phyloP scores from a whole-genome alignment of 192 early-diverging fungal species.

The Podila verticillata region DNA sequence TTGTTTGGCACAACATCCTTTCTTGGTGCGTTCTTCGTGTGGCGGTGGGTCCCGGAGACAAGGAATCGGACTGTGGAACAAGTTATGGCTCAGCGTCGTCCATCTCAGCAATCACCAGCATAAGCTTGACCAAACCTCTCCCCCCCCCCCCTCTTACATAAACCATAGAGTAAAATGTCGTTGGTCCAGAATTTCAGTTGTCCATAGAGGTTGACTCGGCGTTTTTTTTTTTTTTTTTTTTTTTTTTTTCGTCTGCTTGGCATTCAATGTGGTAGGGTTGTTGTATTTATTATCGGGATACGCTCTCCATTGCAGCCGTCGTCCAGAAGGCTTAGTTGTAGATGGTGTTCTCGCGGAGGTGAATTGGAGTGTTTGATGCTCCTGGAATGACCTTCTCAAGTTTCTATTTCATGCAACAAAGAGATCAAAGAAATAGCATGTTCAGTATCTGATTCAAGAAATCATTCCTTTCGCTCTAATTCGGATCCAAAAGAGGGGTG shows the following conservation, averaged over 20 bases:
- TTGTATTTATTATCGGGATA: no score
- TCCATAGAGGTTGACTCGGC: no score
- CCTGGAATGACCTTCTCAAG: conserved; percentile 78
- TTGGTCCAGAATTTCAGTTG: no score
- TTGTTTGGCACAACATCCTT: conserved; percentile 75
- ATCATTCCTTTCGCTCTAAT: not conserved
- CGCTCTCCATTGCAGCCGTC: no score
- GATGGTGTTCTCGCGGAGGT: conserved; percentile 49
- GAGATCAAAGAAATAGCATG: not conserved
- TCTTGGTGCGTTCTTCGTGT: conserved; percentile 70
- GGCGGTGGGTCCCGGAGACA: conserved; percentile 83
- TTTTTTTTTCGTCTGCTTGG: no score
- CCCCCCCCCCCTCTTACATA: no score
- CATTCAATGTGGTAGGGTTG: no score
- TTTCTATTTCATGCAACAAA: conserved; percentile 38
- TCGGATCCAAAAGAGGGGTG: not conserved
- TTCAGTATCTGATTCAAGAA: not conserved
- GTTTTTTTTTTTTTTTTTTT: no score
- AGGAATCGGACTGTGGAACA: conserved; percentile 71
- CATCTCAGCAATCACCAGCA: not conserved
- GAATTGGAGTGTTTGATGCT: conserved; percentile 56
- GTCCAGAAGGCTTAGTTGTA: conserved; percentile 31
- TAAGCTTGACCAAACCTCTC: no score
- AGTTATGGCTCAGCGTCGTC: conserved; percentile 41
- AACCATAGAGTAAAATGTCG: no score